A percentile compares a stretch with the other conserved stretches of the same genome.
phyloP scores from a whole-genome alignment of 441 rosid species.

The Pelargonium cotyledonis region DNA sequence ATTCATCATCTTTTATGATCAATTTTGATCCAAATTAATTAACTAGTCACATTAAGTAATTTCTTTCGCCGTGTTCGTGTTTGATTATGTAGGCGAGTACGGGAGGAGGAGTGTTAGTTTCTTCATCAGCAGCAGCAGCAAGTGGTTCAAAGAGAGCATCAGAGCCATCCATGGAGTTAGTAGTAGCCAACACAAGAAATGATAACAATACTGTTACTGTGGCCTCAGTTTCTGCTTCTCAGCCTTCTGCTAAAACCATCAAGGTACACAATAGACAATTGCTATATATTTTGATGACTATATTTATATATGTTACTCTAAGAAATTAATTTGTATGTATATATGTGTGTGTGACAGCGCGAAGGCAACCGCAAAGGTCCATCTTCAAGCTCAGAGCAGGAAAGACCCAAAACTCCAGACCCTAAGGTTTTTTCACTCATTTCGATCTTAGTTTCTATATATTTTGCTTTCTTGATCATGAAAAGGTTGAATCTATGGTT shows the following conservation, averaged over 20 bases:
- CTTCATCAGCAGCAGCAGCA: slow-evolving; percentile 41
- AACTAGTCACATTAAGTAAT: too few species aligned
- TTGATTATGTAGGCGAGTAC: slow-evolving; percentile 41
- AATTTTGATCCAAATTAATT: too few species aligned
- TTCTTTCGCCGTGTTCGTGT: neutral
- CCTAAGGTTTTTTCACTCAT: slow-evolving; percentile 44
- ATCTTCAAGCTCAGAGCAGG: slow-evolving; percentile 73
- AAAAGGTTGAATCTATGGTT: too few species aligned
- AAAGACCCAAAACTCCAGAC: slow-evolving; percentile 83
- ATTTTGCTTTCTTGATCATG: too few species aligned
- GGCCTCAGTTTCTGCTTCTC: neutral
- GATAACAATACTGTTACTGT: slow-evolving; percentile 33
- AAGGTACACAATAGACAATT: too few species aligned
- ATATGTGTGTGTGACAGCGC: slow-evolving; percentile 39
- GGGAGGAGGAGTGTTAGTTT: slow-evolving; percentile 12
- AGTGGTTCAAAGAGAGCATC: slow-evolving; percentile 72
- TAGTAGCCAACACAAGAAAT: slow-evolving; percentile 41
- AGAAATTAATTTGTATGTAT: slow-evolving; percentile 1
- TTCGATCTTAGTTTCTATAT: neutral
- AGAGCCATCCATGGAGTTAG: slow-evolving; percentile 56
- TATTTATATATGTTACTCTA: slow-evolving; percentile 6
- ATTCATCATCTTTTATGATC: too few species aligned
- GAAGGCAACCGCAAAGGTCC: slow-evolving; percentile 76
- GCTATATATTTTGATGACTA: too few species aligned
- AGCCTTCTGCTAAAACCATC: slow-evolving; percentile 49